Conservation (phyloP, 495 filamentous ascomycete species). For the Parmelia sp. region DNA sequence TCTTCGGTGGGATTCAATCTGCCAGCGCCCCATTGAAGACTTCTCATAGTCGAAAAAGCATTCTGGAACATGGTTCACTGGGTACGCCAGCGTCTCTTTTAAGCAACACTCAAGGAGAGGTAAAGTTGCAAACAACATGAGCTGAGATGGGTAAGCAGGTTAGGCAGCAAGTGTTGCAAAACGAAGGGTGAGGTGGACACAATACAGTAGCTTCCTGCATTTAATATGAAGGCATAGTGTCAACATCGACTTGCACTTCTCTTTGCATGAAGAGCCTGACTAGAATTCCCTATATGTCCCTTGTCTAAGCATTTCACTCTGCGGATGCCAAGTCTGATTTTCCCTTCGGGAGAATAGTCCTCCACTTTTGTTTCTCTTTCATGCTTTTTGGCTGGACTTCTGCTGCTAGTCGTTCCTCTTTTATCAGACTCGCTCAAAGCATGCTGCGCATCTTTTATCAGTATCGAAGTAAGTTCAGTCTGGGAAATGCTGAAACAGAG, state of each 20-base stretch:
- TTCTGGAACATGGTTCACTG: slow-evolving; percentile 67
- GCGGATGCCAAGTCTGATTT: neutral
- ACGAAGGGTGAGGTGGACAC: neutral
- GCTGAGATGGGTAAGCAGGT: neutral
- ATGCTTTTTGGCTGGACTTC: neutral
- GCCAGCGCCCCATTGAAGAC: slow-evolving; percentile 71
- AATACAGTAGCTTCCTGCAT: neutral
- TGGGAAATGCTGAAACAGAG: slow-evolving; percentile 66
- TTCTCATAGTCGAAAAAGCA: slow-evolving; percentile 36
- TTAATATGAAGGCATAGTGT: neutral
- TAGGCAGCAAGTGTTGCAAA: neutral
- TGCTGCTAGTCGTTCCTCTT: neutral
- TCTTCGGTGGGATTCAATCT: slow-evolving; percentile 55
- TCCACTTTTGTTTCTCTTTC: neutral
- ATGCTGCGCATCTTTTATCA: neutral
- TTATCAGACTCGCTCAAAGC: neutral
- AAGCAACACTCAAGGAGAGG: too few species aligned
- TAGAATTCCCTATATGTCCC: neutral
- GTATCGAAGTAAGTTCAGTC: slow-evolving; percentile 38
- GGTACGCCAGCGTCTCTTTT: slow-evolving; percentile 22
- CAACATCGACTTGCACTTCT: neutral
- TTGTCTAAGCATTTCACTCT: neutral
- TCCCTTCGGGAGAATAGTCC: neutral
- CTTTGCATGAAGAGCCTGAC: neutral
- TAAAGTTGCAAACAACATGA: neutral